These are phyloP conservation scores for Mycena floridula DNA, from an alignment of 768 basidiomycete genomes.

Conservation along the genomic window DNA sequence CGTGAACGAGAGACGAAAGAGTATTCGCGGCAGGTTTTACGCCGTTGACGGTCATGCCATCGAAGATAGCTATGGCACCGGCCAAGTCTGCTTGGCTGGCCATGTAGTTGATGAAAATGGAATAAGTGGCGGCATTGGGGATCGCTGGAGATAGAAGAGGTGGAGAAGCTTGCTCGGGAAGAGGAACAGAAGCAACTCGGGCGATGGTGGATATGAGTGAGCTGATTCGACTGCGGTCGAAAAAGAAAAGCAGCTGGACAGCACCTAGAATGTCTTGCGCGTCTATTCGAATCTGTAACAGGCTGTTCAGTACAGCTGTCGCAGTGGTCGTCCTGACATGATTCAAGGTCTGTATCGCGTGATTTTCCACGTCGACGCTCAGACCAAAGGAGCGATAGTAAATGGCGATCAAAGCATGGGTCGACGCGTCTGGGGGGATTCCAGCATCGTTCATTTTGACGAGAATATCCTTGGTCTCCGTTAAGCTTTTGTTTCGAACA, in stretches of 20 bases:
- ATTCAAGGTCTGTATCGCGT: conserved; percentile 41
- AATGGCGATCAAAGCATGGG: conserved; percentile 52
- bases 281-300: conserved; percentile 60
- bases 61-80: conserved; percentile 38
- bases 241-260: conserved; percentile 41
- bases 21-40: conserved; percentile 40
- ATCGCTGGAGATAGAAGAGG: conserved; percentile 13
- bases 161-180: conserved; percentile 18
- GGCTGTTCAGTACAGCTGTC: conserved; percentile 59
- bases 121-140: conserved; percentile 57
- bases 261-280: conserved; percentile 42
- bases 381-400: conserved; percentile 56
- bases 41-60: conserved; percentile 36
- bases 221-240: conserved; percentile 26
- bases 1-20: conserved; percentile 49
- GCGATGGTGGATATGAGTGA: conserved; percentile 17
- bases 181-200: conserved; percentile 21
- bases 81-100: conserved; percentile 36
- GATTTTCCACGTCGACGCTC: conserved; percentile 46
- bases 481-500: conserved; percentile 62
- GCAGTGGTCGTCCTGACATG: conserved; percentile 32
- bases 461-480: conserved; percentile 47
- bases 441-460: conserved; percentile 52
- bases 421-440: conserved; percentile 45
- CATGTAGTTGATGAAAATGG: conserved; percentile 54